These are phyloP conservation scores for Cryptococcus maquisensis DNA, from an alignment of 1,284 basidiomycete genomes.

Conservation along the genomic window DNA sequence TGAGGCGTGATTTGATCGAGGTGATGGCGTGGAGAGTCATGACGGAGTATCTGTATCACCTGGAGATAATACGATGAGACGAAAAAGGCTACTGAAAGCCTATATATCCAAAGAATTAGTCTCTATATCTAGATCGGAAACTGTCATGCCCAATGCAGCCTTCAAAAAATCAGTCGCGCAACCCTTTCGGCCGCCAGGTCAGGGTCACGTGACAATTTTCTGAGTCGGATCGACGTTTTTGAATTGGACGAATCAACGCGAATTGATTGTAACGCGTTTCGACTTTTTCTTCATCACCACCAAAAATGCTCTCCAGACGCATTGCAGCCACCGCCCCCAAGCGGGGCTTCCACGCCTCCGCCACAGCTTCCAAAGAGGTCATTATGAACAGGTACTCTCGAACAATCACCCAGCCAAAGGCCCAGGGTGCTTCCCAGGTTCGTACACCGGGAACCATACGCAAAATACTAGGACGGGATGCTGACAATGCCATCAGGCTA, in stretches of 20 bases:
- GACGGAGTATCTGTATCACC: too few relatives aligned
- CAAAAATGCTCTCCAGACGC: conserved; percentile 14
- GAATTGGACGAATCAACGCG: neutral
- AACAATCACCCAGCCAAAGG: conserved; percentile 79
- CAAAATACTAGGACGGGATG: neutral
- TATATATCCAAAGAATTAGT: too few relatives aligned
- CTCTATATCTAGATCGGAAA: too few relatives aligned
- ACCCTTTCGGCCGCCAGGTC: too few relatives aligned
- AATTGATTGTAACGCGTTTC: neutral
- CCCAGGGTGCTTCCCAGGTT: conserved; percentile 89
- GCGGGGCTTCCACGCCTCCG: conserved; percentile 8
- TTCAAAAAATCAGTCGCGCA: too few relatives aligned
- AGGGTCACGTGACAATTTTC: too few relatives aligned
- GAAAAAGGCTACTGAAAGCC: too few relatives aligned
- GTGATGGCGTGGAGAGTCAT: too few relatives aligned
- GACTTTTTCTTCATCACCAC: neutral
- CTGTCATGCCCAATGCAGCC: too few relatives aligned
- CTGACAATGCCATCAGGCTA: conserved; percentile 60
- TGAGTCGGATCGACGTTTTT: conserved; percentile 1
- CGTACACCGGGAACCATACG: conserved; percentile 8
- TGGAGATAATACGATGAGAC: too few relatives aligned
- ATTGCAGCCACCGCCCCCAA: neutral
- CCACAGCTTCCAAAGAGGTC: conserved; percentile 6
- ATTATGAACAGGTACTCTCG: conserved; percentile 76
- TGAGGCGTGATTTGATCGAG: too few relatives aligned